A percentile compares a stretch with the other conserved stretches of the same genome.
Conservation (phyloP, 2,329 filamentous ascomycete genomes). For the Diplocarpon rosae region DNA sequence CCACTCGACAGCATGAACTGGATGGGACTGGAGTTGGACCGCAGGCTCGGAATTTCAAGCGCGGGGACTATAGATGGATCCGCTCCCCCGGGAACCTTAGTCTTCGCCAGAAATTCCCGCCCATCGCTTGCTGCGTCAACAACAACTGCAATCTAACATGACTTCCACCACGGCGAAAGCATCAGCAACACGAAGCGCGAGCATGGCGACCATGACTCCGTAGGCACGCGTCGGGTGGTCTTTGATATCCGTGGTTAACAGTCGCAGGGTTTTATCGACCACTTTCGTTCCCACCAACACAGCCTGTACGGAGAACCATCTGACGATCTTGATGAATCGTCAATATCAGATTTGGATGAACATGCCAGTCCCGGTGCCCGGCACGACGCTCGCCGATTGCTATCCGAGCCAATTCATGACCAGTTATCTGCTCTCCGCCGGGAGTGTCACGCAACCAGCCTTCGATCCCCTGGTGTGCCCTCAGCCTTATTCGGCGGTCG, state of each 20-base stretch:
- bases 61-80: too few species aligned
- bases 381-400: conserved; percentile 16
- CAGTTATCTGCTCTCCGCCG: conserved; percentile 12
- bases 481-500: conserved; percentile 11
- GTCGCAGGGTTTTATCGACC: conserved; percentile 6
- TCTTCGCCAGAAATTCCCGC: too few species aligned
- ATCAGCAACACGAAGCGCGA: neutral
- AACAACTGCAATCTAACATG: neutral
- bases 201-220: conserved; percentile 4
- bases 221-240: too few species aligned
- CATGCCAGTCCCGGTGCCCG: conserved; percentile 15
- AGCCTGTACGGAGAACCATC: conserved; percentile 15
- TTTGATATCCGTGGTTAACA: too few species aligned
- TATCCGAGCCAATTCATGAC: conserved; percentile 18
- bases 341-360: conserved; percentile 20
- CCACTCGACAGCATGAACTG: too few species aligned
- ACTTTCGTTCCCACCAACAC: conserved; percentile 12
- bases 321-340: conserved; percentile 19
- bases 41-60: too few species aligned
- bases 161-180: neutral
- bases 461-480: conserved; percentile 19
- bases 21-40: too few species aligned
- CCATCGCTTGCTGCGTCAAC: neutral
- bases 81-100: too few species aligned
- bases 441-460: conserved; percentile 15